Base-by-base conservation (phyloP, 2,329 filamentous ascomycete genomes). In the Fusarium temperatum region DNA sequence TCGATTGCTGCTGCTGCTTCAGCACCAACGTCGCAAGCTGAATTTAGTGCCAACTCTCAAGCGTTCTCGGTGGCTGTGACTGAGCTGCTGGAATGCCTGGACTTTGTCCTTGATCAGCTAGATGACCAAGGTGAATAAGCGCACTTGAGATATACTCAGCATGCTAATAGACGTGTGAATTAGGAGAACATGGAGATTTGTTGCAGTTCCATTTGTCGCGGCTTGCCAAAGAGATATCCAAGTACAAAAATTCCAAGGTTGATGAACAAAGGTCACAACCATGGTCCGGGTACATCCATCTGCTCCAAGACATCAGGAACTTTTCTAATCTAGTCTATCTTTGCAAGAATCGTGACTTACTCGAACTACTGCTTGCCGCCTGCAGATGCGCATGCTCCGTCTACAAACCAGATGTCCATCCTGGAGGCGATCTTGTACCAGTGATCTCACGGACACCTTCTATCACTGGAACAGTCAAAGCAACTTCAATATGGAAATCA, bases 331-430 rank as follows among this genome's bases (percentile, higher is more conserved):
- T 64, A 30, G 50, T 24, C 4, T 4, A 3, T 8, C 2, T 18
- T 17, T 38, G 9, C 22, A 74, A 55, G 17, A 45, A 28, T 28
- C 18, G 10, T 7, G 54, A 62, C 7, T 12, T 67, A 10, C 54
- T 66, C 1, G 55, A 70, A 20, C 30, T 77, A 5, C 39, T 77
- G 4, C 63, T 71, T 10, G 54, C 70, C 2, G 68, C 76, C 1
- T 77, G 76, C 22, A 69, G 67, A 35, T 78, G 75, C 28, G 70
- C 76, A 35, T 75, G 69, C 36, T 69, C 72, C 6, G 75, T 75
- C 20, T 78, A 78, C 48, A 64, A 66, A 18, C 35, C 56, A 35
- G 53, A 65, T 2, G 9, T 47, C 10, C 55, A 73, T 20, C 62
- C 69, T 5, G 69, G 62, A 5, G 56, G 61, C 0, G 61, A 72